Base-by-base conservation (phyloP, 495 filamentous ascomycete species). In the Hypoxylon rickii region DNA sequence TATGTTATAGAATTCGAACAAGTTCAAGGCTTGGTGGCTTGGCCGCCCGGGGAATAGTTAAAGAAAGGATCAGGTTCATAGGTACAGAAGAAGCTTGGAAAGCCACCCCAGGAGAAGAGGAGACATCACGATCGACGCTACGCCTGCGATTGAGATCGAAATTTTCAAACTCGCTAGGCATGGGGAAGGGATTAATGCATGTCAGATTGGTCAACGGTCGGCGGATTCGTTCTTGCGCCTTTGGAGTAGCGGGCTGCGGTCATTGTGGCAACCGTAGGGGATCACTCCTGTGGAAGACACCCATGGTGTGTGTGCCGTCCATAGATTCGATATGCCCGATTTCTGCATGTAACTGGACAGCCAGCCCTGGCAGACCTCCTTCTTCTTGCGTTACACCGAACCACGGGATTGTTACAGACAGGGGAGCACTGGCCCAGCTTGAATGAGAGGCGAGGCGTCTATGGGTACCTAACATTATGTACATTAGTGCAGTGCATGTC, bases 361-460 rank as follows among this genome's bases (percentile, higher is more conserved):
- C 24, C 24, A 4, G 10, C 24, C 10, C 24, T 55, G 29, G 21
- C 43, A 33, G n/a, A n/a, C n/a, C 44, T 57, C 40, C 33, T 45
- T 51, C 46, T 51, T 16, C 32, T 45, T 44, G 41, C 26, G 54
- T 58, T 58, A 36, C 54, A 58, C 33, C 51, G 54, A 50, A 44
- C 26, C 24, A 38, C 40, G n/a, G 32, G 16, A 51, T 33, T 10
- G 46, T 15, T 41, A 33, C 13, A 40, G 24, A 22, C 32, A 44
- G 39, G 41, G 7, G 17, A 34, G 15, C 17, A 8, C 20, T 17
- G 15, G 38, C 11, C 17, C 31, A 44, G 44, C 38, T 21, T 32
- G 43, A 45, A 38, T 33, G 26, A 44, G 45, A 57, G 39, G 54
- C 31, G n/a, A 19, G 33, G 34, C 29, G 34, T n/a, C n/a, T n/a